Conservation (phyloP, 352 stramenopile species). For the Globisporangium abappressorium region DNA sequence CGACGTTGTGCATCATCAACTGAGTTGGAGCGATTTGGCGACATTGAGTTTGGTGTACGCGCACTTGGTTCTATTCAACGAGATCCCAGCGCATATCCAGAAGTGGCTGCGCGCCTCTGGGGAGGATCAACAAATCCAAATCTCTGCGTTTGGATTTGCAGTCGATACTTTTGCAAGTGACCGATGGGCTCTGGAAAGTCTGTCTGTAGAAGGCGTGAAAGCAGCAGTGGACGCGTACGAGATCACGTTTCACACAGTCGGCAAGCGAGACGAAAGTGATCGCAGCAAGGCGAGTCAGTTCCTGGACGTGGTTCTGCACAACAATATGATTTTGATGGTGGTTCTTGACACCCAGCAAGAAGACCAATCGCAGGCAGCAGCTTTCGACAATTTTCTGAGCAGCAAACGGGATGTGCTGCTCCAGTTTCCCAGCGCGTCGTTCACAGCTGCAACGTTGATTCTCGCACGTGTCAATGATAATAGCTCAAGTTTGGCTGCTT, state of each 20-base stretch:
- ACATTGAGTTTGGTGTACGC: constrained; percentile 12
- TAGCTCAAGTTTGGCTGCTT: not conserved
- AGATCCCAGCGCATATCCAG: constrained; percentile 15
- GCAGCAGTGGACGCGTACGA: constrained; percentile 5
- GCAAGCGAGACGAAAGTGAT: not conserved
- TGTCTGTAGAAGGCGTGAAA: not conserved
- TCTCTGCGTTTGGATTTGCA: constrained; percentile 11
- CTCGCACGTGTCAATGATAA: not conserved
- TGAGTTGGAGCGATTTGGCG: constrained; percentile 12
- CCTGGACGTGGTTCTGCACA: constrained; percentile 14
- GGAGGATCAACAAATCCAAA: not conserved
- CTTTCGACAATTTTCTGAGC: constrained; percentile 6
- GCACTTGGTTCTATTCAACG: constrained; percentile 18
- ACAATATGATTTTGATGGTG: constrained; percentile 13
- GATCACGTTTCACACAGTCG: constrained; percentile 1
- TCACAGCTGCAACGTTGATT: constrained; percentile 11
- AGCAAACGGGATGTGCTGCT: not conserved
- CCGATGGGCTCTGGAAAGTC: not conserved
- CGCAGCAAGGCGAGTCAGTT: not conserved
- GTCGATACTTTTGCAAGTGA: constrained; percentile 5
- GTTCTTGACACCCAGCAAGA: not conserved
- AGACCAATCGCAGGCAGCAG: not conserved
- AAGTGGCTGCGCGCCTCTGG: constrained; percentile 18
- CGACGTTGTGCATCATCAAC: constrained; percentile 3
- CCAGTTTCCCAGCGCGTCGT: constrained; percentile 6